Evolutionary conservation across 345 rosid species (phyloP).

Genomic region (Balakata baccata): DNA sequence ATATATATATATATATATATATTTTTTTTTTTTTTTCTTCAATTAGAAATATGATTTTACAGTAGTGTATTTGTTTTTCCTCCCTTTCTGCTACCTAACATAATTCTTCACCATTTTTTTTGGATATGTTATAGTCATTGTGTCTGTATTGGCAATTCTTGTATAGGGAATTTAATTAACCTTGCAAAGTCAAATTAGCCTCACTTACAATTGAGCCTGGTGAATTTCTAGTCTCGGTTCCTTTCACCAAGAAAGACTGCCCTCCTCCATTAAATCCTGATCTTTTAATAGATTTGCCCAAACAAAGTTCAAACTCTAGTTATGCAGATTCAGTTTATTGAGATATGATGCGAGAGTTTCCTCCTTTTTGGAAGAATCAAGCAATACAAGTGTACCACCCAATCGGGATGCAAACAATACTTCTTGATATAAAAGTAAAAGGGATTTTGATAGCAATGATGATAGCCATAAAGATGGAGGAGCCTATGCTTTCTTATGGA

Average conservation of each 20-base stretch:
- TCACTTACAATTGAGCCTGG: constrained; percentile 33
- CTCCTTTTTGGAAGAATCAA: constrained; percentile 27
- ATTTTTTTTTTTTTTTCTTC: background rate
- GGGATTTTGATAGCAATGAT: constrained; percentile 17
- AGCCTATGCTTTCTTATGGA: constrained; percentile 43
- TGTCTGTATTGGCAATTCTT: background rate
- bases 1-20: too few relatives aligned
- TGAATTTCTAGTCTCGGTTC: constrained; percentile 67
- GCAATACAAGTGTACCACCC: background rate
- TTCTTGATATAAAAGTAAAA: constrained; percentile 41
- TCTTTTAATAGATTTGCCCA: constrained; percentile 22
- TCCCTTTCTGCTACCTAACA: background rate
- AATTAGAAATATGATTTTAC: background rate
- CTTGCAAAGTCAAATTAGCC: constrained; percentile 36
- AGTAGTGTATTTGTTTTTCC: background rate
- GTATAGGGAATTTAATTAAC: constrained; percentile 63
- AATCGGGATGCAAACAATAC: background rate
- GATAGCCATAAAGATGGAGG: constrained; percentile 18
- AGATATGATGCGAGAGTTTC: constrained; percentile 54
- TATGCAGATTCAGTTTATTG: constrained; percentile 62
- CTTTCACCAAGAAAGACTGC: constrained; percentile 59
- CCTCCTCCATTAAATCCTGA: constrained; percentile 33
- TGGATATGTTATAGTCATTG: background rate
- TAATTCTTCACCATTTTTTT: background rate
- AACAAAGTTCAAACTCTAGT: constrained; percentile 27